A percentile compares a stretch with the other conserved stretches of the same genome.
Conservation (phyloP, 1,284 basidiomycete species). For the Singerocomus inundabilis region DNA sequence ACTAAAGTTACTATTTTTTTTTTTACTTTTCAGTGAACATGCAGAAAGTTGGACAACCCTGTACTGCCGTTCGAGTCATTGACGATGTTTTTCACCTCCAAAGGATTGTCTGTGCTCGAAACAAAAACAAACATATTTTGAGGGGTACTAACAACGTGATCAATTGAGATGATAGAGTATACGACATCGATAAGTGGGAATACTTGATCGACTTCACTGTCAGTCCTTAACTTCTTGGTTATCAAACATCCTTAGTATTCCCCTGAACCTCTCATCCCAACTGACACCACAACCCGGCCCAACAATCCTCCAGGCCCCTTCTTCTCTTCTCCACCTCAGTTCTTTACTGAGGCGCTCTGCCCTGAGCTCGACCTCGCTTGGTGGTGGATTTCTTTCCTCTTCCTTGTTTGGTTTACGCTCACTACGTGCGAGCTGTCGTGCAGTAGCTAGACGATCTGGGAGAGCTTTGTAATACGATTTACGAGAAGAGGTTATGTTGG, state of each 20-base stretch:
- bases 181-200: background rate
- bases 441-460: conserved; percentile 65
- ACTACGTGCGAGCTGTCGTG: conserved; percentile 75
- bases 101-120: too few relatives aligned
- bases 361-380: conserved; percentile 83
- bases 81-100: too few relatives aligned
- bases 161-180: too few relatives aligned
- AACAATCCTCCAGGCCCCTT: conserved; percentile 77
- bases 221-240: conserved; percentile 30
- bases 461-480: conserved; percentile 79
- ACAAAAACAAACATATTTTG: too few relatives aligned
- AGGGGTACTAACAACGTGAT: too few relatives aligned
- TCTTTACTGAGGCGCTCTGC: conserved; percentile 87
- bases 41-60: background rate
- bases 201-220: background rate
- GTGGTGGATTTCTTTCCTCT: conserved; percentile 79
- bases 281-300: conserved; percentile 58
- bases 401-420: conserved; percentile 84
- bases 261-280: conserved; percentile 78
- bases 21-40: background rate
- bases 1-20: conserved; percentile 10
- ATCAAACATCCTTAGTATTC: conserved; percentile 65
- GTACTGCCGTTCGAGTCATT: too few relatives aligned
- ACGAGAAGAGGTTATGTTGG: conserved; percentile 68
- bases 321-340: conserved; percentile 74